These are phyloP conservation scores for Myochromella boudieri DNA, from an alignment of 768 basidiomycete genomes.

Conservation along the genomic window DNA sequence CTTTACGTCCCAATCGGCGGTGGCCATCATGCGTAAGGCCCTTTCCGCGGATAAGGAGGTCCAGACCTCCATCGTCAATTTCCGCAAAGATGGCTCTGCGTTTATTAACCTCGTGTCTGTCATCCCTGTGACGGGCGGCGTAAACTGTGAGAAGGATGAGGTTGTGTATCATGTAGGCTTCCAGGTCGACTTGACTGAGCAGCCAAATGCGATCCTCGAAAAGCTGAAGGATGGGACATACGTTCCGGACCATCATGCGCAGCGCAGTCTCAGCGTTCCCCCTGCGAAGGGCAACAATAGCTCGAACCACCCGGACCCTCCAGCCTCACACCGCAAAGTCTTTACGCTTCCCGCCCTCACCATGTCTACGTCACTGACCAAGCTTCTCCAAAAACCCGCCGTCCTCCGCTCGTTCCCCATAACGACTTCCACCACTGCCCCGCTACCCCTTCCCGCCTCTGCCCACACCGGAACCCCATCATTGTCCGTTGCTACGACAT, in stretches of 20 bases:
- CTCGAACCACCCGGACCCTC: too few relatives aligned
- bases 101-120: conserved; percentile 94
- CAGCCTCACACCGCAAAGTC: conserved; percentile 39
- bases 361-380: conserved; percentile 54
- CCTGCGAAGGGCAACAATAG: conserved; percentile 32
- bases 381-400: conserved; percentile 40
- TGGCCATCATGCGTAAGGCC: conserved; percentile 59
- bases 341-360: conserved; percentile 47
- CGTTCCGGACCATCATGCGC: conserved; percentile 38
- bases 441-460: conserved; percentile 11
- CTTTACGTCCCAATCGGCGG: conserved; percentile 66
- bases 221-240: conserved; percentile 80
- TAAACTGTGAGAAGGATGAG: conserved; percentile 59
- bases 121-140: conserved; percentile 78
- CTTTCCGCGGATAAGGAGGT: conserved; percentile 81
- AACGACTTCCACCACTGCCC: conserved; percentile 36
- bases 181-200: conserved; percentile 89
- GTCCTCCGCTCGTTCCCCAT: conserved; percentile 51
- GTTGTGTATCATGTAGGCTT: conserved; percentile 91
- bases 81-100: conserved; percentile 76
- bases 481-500: too few relatives aligned
- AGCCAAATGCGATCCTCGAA: conserved; percentile 80
- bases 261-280: conserved; percentile 8
- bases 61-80: conserved; percentile 87
- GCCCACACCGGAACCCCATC: conserved; percentile 7